Base-by-base conservation (phyloP, 805 yeast genomes). In the Teunomyces kruisii region DNA sequence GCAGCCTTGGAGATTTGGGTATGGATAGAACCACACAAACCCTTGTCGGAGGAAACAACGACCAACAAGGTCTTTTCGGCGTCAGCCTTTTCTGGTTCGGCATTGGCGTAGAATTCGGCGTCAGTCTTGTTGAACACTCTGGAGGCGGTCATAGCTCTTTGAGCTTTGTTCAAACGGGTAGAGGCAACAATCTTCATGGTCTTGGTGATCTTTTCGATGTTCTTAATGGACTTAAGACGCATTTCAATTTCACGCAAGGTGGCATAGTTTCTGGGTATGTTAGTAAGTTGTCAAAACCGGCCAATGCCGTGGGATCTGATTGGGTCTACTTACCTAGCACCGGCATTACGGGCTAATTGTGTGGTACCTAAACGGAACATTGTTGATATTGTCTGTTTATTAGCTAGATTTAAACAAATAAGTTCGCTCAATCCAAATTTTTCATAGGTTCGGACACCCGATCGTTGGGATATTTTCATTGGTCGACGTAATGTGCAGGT, bases 171-270 rank as follows among this genome's bases (percentile, higher is more conserved):
- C 70, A 94, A 82, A 76, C 97, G 86, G 59, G 99, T 94, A 33
- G 98, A 92, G 33, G 99, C 99, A 63, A 94, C 99, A 74, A 94
- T 86, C 80, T 91, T 94, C 98, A 94, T 94, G 72, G 99, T 94
- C 77, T 94, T 94, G 76, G 99, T 94, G 77, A 94, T 94, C 80
- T 94, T 94, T 78, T 94, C 97, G 71, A 94, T 92, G 81, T 94
- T 94, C 80, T 92, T 94, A 71, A 94, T 94, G 55, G 97, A 89
- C 79, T 94, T 94, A 68, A 94, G 83, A 79, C 99, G 95, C 72
- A 81, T 86, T 79, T 94, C 99, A 65, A 94, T 95, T 75, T 94
- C 99, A 78, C 97, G 92, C 69, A 94, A 81, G 59, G 99, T 94
- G 64, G 99, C 99, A 79, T 89, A 92, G 79, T 84, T 84, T 86